These are phyloP conservation scores for Alnus glutinosa DNA, from an alignment of 306 rosid genomes.

Conservation along the genomic window DNA sequence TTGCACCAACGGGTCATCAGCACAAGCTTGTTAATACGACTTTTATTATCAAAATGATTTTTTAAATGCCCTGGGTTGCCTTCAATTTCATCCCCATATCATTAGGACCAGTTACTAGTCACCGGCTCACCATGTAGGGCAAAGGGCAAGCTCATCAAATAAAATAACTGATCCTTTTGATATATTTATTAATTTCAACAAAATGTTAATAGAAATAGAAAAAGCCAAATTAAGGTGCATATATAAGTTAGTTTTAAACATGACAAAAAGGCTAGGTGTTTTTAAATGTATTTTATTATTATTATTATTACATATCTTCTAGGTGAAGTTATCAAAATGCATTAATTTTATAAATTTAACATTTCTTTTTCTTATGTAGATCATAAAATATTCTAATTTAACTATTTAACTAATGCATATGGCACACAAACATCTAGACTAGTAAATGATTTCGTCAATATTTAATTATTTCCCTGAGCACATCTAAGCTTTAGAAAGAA, in stretches of 20 bases:
- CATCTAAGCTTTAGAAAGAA: conserved; percentile 34
- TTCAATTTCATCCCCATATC: background rate
- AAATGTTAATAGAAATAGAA: background rate
- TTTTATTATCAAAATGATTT: background rate
- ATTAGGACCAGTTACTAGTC: background rate
- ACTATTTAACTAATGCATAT: conserved; percentile 24
- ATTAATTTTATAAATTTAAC: conserved; percentile 23
- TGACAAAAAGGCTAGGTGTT: background rate
- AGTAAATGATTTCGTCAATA: conserved; percentile 31
- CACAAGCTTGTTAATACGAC: background rate
- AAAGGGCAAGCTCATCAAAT: background rate
- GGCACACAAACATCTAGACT: conserved; percentile 46
- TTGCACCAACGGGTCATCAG: background rate
- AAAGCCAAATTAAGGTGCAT: background rate
- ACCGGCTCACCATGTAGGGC: background rate
- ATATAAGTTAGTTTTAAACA: background rate
- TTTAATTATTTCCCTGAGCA: conserved; percentile 38
- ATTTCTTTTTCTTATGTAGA: conserved; percentile 35
- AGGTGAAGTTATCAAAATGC: conserved; percentile 27
- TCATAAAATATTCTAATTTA: conserved; percentile 37
- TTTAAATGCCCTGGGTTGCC: background rate
- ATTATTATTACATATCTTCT: conserved; percentile 16
- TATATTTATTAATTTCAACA: background rate
- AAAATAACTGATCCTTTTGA: background rate
- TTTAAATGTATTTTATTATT: background rate